Evolutionary conservation across 352 stramenopile species (phyloP), one percentile per base, ranked within the genome.

Genomic region (Phytophthora europaea): DNA sequence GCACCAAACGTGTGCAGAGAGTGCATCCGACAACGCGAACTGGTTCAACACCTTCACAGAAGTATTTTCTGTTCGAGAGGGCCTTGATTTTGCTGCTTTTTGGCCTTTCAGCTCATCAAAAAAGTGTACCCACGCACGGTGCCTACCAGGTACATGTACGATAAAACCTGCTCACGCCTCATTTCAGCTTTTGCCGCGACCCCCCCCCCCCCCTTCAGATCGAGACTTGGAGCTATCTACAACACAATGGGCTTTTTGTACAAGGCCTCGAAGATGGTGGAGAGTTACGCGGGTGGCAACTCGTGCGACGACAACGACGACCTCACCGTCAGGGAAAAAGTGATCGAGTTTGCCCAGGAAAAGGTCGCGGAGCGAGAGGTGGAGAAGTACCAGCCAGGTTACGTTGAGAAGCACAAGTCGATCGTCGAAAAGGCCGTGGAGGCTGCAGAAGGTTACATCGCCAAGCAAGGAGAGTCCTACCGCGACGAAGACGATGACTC

Each of bases 271-370:
- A 47, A 62, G 40, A 26, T 36, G 10, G 61, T 45, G 20, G 70
- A 76, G 36, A 60, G 64, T 8, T 70, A 57, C 43, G 43, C 43
- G 43, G 18, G 43, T 51, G 43, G 43, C 13, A 16, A 51, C 43
- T 51, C 43, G 43, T 51, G 18, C 43, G 43, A 51, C 43, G 43
- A n/a, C 13, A 51, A 51, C 16, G 43, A 22, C 43, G 13, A n/a
- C 18, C 15, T 16, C 43, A 57, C 12, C 15, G 59, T 57, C n/a
- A 65, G 60, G 33, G 61, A 75, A 22, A 70, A 70, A 31, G 55
- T 62, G 20, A 51, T 70, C 47, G 55, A 73, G 51, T 76, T 61
- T 36, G 64, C 63, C 20, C 63, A 76, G 58, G 45, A 60, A 10
- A 65, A 61, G 60, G 69, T 76, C 28, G 61, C 59, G 10, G 61